phyloP scores from a whole-genome alignment of 371 early-diverging fungal species.

The Syncephalastrum monosporum region DNA sequence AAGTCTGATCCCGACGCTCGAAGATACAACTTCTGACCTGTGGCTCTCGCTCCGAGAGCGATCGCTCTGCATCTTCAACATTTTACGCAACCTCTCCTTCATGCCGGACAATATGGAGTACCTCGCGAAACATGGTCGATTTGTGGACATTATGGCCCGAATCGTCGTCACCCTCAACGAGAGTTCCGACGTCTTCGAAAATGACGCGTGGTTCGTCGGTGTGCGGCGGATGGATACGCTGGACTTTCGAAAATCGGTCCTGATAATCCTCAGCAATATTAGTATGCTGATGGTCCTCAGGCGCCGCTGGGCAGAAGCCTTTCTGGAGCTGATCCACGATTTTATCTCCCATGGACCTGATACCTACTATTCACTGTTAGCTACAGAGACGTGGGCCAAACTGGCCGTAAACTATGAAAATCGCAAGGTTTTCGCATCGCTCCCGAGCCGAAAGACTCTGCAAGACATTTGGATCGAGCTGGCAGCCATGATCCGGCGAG shows the following conservation, averaged over 20 bases:
- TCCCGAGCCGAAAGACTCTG: conserved; percentile 25
- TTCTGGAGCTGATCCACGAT: conserved; percentile 48
- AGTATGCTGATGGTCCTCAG: conserved; percentile 28
- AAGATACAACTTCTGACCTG: conserved; percentile 38
- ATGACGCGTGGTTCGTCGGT: conserved; percentile 45
- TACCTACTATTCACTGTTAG: conserved; percentile 57
- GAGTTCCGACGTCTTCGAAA: conserved; percentile 13
- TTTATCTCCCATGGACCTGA: conserved; percentile 55
- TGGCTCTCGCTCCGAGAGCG: conserved; percentile 49
- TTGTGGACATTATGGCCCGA: conserved; percentile 36
- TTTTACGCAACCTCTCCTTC: conserved; percentile 67
- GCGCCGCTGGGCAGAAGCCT: conserved; percentile 22
- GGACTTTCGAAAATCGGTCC: conserved; percentile 58
- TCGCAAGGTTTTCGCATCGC: conserved; percentile 40
- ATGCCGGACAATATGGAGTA: conserved; percentile 59
- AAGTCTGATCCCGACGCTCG: conserved; percentile 44
- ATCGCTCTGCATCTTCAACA: conserved; percentile 51
- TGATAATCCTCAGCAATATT: conserved; percentile 55
- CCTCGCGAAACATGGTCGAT: conserved; percentile 55
- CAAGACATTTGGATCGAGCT: conserved; percentile 42
- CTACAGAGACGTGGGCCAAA: conserved; percentile 59
- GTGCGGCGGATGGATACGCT: conserved; percentile 51
- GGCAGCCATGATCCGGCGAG: conserved; percentile 31
- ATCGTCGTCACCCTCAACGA: conserved; percentile 18
- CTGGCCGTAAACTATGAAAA: conserved; percentile 59